A percentile compares a stretch with the other conserved stretches of the same genome.
These are phyloP conservation scores for Volutella citrinella DNA, from an alignment of 2,329 filamentous ascomycete genomes.

Conservation along the genomic window DNA sequence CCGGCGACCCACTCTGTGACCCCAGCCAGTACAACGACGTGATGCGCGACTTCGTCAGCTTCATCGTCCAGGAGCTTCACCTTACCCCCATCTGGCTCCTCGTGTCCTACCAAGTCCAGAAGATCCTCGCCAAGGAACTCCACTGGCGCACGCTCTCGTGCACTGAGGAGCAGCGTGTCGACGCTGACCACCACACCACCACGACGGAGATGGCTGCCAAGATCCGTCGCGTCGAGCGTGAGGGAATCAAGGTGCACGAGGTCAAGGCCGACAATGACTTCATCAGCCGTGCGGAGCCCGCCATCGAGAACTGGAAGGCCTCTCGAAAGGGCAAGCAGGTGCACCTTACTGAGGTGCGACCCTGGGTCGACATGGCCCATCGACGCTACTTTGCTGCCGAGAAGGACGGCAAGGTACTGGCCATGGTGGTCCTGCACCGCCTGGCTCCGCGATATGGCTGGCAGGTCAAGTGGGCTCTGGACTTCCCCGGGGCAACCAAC, in stretches of 20 bases:
- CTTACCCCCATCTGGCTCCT: constrained; percentile 88
- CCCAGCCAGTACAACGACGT: constrained; percentile 70
- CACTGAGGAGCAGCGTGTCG: constrained; percentile 83
- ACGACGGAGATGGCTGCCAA: constrained; percentile 60
- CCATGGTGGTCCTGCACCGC: constrained; percentile 79
- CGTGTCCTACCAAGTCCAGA: constrained; percentile 74
- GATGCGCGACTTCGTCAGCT: constrained; percentile 71
- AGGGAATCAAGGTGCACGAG: constrained; percentile 78
- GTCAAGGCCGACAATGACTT: constrained; percentile 69
- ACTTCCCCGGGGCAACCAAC: constrained; percentile 83
- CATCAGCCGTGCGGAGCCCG: constrained; percentile 64
- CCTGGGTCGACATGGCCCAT: constrained; percentile 82
- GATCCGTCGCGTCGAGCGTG: constrained; percentile 74
- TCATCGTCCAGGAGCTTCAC: constrained; percentile 64
- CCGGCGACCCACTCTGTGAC: constrained; percentile 86
- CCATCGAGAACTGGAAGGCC: constrained; percentile 76
- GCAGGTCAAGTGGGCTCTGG: constrained; percentile 95
- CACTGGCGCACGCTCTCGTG: constrained; percentile 89
- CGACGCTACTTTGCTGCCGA: constrained; percentile 82
- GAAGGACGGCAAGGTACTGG: constrained; percentile 69
- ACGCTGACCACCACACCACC: constrained; percentile 67
- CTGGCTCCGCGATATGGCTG: constrained; percentile 79
- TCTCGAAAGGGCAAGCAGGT: constrained; percentile 81
- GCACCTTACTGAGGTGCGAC: constrained; percentile 83
- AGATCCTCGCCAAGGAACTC: constrained; percentile 74